Conservation (phyloP, 2,329 filamentous ascomycete genomes). For the Rhynchosporium graminicola region DNA sequence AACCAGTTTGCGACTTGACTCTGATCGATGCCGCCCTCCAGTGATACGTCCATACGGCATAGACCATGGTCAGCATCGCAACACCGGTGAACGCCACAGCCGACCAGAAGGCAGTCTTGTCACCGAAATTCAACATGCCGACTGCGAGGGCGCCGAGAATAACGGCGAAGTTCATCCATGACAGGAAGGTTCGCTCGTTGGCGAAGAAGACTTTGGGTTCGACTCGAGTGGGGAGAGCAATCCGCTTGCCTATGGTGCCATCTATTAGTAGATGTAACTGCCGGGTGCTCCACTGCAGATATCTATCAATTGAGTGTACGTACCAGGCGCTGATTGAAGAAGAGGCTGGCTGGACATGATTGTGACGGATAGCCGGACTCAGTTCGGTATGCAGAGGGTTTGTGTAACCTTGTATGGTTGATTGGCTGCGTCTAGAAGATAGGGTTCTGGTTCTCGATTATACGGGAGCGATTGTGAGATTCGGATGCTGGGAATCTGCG, state of each 20-base stretch:
- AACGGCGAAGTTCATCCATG: constrained; percentile 99
- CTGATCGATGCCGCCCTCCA: constrained; percentile 95
- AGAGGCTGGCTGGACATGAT: constrained; percentile 94
- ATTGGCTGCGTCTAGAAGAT: constrained; percentile 17
- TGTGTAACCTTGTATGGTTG: constrained; percentile 10
- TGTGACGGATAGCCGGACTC: constrained; percentile 17
- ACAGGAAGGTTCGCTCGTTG: constrained; percentile 98
- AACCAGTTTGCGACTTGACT: constrained; percentile 87
- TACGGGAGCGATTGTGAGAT: neutral
- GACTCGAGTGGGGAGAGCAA: constrained; percentile 94
- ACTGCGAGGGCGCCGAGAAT: constrained; percentile 95
- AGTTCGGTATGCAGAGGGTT: constrained; percentile 11
- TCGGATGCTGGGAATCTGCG: neutral
- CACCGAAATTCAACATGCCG: constrained; percentile 97
- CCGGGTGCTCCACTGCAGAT: neutral
- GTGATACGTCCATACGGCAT: constrained; percentile 92
- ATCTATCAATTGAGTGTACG: constrained; percentile 34
- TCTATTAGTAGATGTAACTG: constrained; percentile 12
- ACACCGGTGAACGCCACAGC: constrained; percentile 93
- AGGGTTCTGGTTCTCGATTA: neutral
- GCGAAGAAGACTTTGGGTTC: constrained; percentile 99
- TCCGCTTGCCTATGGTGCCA: constrained; percentile 77
- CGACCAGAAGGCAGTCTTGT: constrained; percentile 89
- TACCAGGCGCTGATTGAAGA: constrained; percentile 90
- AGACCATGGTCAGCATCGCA: constrained; percentile 92